These are phyloP conservation scores for Epichloe sylvatica DNA, from an alignment of 2,329 filamentous ascomycete genomes.

Conservation along the genomic window DNA sequence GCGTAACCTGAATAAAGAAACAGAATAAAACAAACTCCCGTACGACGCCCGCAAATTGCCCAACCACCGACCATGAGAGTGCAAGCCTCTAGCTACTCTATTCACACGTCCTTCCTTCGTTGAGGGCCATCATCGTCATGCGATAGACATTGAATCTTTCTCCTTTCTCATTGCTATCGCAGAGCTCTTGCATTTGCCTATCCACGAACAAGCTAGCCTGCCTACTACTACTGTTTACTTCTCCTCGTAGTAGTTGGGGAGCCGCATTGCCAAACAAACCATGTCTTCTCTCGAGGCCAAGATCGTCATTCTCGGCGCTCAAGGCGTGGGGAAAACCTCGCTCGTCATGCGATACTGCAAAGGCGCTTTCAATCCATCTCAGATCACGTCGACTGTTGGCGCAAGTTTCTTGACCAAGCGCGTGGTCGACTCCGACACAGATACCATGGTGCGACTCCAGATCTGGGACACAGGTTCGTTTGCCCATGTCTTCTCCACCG, in stretches of 20 bases:
- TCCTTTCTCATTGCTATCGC: background rate
- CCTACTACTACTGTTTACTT: background rate
- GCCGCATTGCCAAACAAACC: background rate
- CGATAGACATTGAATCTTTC: background rate
- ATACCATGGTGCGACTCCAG: constrained; percentile 78
- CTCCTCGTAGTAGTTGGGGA: background rate
- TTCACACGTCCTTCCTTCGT: constrained; percentile 3
- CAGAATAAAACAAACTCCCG: too few relatives aligned
- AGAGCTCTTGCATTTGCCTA: background rate
- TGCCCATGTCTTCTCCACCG: background rate
- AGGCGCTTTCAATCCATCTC: constrained; percentile 52
- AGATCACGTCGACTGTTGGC: constrained; percentile 58
- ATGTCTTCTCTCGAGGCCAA: constrained; percentile 62
- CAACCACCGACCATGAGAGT: constrained; percentile 1
- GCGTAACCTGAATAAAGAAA: too few relatives aligned
- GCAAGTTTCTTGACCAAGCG: constrained; percentile 70
- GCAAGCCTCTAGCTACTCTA: background rate
- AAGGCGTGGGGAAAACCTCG: constrained; percentile 68
- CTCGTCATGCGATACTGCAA: constrained; percentile 65
- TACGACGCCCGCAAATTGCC: background rate
- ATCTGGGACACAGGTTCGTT: constrained; percentile 77
- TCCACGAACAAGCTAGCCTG: background rate
- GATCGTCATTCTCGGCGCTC: constrained; percentile 66
- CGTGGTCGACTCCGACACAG: constrained; percentile 68
- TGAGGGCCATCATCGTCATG: constrained; percentile 3